These are phyloP conservation scores for Pyrus hybrid DNA, from an alignment of 331 rosid species.

Conservation along the genomic window DNA sequence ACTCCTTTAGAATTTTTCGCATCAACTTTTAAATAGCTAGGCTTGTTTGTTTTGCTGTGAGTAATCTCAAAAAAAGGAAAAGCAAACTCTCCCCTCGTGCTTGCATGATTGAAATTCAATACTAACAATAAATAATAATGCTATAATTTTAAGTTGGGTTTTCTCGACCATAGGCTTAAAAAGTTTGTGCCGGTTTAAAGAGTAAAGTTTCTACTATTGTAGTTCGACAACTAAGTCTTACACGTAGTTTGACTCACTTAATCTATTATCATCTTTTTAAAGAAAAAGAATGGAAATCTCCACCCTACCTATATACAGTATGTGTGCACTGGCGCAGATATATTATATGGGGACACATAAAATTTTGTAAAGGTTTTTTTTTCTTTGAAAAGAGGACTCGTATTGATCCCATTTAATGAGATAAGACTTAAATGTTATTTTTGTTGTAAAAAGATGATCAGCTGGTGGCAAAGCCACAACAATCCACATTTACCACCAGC, in stretches of 20 bases:
- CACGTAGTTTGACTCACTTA: accelerated
- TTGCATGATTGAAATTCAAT: slow-evolving; percentile 34
- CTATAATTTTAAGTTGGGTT: neutral
- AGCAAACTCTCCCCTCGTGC: slow-evolving; percentile 39
- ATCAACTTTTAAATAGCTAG: neutral
- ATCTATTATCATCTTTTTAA: too few species aligned
- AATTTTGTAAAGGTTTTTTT: too few species aligned
- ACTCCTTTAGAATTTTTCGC: slow-evolving; percentile 4
- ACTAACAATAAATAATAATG: neutral
- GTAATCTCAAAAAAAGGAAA: slow-evolving; percentile 19
- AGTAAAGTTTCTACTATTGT: accelerated
- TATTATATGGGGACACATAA: neutral
- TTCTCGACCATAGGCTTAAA: slow-evolving; percentile 1
- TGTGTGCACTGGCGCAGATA: slow-evolving; percentile 55
- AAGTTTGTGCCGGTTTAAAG: too few species aligned
- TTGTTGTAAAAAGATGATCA: too few species aligned
- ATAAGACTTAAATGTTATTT: accelerated
- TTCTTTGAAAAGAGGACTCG: too few species aligned
- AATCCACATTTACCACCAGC: too few species aligned
- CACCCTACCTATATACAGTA: slow-evolving; percentile 63
- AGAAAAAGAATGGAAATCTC: too few species aligned
- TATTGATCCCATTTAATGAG: accelerated
- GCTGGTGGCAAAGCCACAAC: accelerated
- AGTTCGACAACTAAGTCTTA: accelerated
- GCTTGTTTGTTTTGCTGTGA: slow-evolving; percentile 19